These are phyloP conservation scores for Avena eriantha DNA, from an alignment of 176 grass and related monocot genomes.

Conservation along the genomic window DNA sequence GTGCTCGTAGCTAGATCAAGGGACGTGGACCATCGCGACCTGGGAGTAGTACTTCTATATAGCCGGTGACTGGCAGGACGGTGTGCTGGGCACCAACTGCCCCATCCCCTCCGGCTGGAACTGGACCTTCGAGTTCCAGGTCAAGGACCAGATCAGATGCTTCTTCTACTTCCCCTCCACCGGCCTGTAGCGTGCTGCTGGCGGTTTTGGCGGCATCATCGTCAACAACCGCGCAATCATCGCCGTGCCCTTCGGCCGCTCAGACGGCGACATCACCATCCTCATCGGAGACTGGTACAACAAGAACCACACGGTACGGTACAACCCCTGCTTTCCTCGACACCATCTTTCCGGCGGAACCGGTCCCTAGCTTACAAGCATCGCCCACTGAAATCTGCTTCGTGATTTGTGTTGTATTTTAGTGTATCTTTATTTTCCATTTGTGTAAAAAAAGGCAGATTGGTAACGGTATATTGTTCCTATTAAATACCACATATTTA, in stretches of 20 bases:
- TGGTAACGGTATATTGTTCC: too few relatives aligned
- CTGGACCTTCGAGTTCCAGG: conserved; percentile 93
- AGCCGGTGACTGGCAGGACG: conserved; percentile 62
- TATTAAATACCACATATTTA: too few relatives aligned
- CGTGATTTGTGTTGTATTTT: too few relatives aligned
- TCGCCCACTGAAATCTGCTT: too few relatives aligned
- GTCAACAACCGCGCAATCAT: conserved; percentile 81
- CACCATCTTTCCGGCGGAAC: too few relatives aligned
- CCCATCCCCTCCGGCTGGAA: conserved; percentile 90
- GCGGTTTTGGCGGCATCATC: conserved; percentile 66
- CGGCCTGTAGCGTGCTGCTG: conserved; percentile 70
- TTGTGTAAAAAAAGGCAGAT: too few relatives aligned
- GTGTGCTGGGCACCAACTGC: conserved; percentile 88
- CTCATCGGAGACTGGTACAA: conserved; percentile 83
- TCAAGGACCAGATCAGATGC: conserved; percentile 93
- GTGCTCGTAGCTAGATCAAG: background rate
- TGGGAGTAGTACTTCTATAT: too few relatives aligned
- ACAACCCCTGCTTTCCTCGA: too few relatives aligned
- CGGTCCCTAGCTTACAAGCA: too few relatives aligned
- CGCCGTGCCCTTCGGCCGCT: conserved; percentile 69
- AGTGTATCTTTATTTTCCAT: too few relatives aligned
- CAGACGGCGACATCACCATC: conserved; percentile 76
- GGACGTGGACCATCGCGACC: too few relatives aligned
- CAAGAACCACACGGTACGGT: conserved; percentile 75
- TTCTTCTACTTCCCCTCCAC: conserved; percentile 94